Base-by-base conservation (phyloP, 345 rosid genomes). In the Hirschfeldia incana region DNA sequence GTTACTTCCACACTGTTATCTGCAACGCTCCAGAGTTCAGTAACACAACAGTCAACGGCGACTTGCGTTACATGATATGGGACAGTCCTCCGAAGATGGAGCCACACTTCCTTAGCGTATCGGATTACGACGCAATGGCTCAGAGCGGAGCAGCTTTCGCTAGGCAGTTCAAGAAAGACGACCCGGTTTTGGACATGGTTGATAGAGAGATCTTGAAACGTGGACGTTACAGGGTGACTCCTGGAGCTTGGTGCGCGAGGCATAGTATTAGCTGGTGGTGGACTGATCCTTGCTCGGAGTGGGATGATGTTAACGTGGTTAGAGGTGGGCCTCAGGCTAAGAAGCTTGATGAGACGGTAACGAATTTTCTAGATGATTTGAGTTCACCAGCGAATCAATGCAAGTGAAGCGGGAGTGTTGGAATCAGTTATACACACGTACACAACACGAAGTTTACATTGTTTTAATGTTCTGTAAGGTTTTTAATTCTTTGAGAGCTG, bases 31-130 rank as follows among this genome's bases (percentile, higher is more conserved):
- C 88, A 0, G 94, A 89, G 86, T 96, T 88, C 79, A 90, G 80
- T 85, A 93, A 96, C 79, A 89, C 97, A 0, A 91, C 94, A 3
- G 86, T 96, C 34, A 96, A 93, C 82, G 86, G 86, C 12, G 97
- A 96, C 80, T 86, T 96, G 67, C 82, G 98, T 32, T 96, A 85
- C 73, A 90, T 90, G 94, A 84, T 93, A 39, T 96, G 99, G 99
- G 99, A 96, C 81, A 92, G 87, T 83, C 97, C 99, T 16, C 98
- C 98, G 0, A 92, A 90, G 83, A 93, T 92, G 98, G 97, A 92
- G 53, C 99, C 99, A 8, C 92, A 86, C 66, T 87, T 85, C 80
- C 90, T 96, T n/a, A 85, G 78, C 46, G 12, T 62, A 15, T 84
- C 92, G 0, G 92, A 96, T 78, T 91, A 85, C 57, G 84, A 89